Percentiles rank a stretch among this genome's conserved stretches.
phyloP scores from a whole-genome alignment of 1,139 yeast species.

The Pichia sp. region DNA sequence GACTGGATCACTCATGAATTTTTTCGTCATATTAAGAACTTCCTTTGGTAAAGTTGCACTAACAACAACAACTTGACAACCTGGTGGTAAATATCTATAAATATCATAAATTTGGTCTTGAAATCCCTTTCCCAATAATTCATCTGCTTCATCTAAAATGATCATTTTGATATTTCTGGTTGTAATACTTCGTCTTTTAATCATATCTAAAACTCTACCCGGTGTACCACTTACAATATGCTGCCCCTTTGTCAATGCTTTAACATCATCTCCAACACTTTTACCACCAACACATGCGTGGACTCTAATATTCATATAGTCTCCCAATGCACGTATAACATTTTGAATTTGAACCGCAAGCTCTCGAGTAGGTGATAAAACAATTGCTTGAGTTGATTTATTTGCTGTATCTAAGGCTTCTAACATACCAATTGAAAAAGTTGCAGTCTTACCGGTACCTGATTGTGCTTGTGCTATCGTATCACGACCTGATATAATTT shows the following conservation, averaged over 20 bases:
- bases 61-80: conserved; percentile 87
- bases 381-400: conserved; percentile 72
- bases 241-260: conserved; percentile 66
- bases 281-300: conserved; percentile 96
- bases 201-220: conserved; percentile 85
- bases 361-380: conserved; percentile 94
- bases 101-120: conserved; percentile 90
- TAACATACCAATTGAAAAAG: conserved; percentile 87
- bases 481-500: conserved; percentile 84
- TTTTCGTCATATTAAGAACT: conserved; percentile 77
- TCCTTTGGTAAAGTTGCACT: conserved; percentile 88
- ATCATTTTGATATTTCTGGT: conserved; percentile 75
- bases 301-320: conserved; percentile 73
- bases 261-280: conserved; percentile 72
- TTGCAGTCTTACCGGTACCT: conserved; percentile 98
- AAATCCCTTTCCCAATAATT: conserved; percentile 82
- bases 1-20: conserved; percentile 87
- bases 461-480: conserved; percentile 97
- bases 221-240: conserved; percentile 98
- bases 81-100: conserved; percentile 69
- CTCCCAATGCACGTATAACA: conserved; percentile 80
- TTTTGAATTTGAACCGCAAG: conserved; percentile 83
- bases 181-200: conserved; percentile 63
- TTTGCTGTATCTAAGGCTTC: conserved; percentile 67
- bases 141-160: conserved; percentile 93